Conservation (phyloP, 495 filamentous ascomycete genomes). For the Aspergillus homomorphus region DNA sequence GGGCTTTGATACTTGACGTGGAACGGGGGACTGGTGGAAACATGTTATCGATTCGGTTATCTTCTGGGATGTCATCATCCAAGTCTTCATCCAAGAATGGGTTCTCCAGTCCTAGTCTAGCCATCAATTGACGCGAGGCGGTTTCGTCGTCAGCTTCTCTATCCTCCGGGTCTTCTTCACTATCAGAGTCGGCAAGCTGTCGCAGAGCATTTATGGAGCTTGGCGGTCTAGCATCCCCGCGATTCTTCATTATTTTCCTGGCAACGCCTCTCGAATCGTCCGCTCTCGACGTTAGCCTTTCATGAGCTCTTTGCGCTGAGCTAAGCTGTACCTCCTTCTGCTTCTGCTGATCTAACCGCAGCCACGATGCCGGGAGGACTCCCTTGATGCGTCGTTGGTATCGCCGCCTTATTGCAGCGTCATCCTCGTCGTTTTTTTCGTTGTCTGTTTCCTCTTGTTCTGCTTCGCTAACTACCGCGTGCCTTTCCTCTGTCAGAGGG, state of each 20-base stretch:
- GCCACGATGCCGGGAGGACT: conserved; percentile 88
- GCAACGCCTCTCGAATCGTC: conserved; percentile 46
- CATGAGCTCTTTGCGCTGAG: conserved; percentile 21
- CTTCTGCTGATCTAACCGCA: conserved; percentile 63
- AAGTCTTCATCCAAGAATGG: conserved; percentile 25
- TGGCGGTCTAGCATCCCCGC: conserved; percentile 15
- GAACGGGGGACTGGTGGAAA: conserved; percentile 37
- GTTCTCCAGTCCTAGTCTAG: conserved; percentile 21
- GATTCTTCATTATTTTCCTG: conserved; percentile 32
- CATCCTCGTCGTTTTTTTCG: conserved; percentile 20
- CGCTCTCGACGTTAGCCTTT: conserved; percentile 15
- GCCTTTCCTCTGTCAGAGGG: conserved; percentile 10
- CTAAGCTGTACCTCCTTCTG: conserved; percentile 33
- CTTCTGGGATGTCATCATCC: conserved; percentile 49
- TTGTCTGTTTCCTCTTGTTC: conserved; percentile 5
- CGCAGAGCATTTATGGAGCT: conserved; percentile 30
- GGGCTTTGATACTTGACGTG: conserved; percentile 17
- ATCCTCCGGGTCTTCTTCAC: conserved; percentile 46
- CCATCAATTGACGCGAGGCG: conserved; percentile 7
- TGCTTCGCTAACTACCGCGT: background rate
- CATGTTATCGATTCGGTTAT: conserved; percentile 59
- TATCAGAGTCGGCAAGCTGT: conserved; percentile 48
- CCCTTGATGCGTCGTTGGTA: conserved; percentile 65
- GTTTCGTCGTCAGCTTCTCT: conserved; percentile 18
- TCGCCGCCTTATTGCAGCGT: conserved; percentile 30